Percentiles rank a stretch among this genome's conserved stretches.
phyloP scores from a whole-genome alignment of 2,329 filamentous ascomycete species.

The Drechslerella coelobrocha region DNA sequence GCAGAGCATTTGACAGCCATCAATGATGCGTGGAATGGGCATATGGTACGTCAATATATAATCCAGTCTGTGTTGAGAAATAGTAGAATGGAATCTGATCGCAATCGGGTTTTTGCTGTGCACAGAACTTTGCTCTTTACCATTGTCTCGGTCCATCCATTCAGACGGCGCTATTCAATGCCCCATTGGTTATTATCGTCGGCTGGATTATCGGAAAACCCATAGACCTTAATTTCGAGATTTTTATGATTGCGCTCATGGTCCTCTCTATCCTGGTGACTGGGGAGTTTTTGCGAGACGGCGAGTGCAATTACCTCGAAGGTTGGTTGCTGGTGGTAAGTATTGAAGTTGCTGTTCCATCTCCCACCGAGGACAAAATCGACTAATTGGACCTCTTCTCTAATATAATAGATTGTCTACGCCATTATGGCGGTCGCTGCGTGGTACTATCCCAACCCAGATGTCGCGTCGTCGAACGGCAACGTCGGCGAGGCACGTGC shows the following conservation, averaged over 20 bases:
- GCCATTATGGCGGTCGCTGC: slow-evolving; percentile 68
- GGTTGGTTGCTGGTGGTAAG: slow-evolving; percentile 76
- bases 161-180: slow-evolving; percentile 88
- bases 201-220: slow-evolving; percentile 75
- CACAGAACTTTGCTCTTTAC: slow-evolving; percentile 81
- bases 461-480: slow-evolving; percentile 43
- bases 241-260: slow-evolving; percentile 82
- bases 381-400: too few species aligned
- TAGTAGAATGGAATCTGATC: slow-evolving; percentile 40
- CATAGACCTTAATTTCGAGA: slow-evolving; percentile 83
- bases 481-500: not conserved
- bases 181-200: slow-evolving; percentile 80
- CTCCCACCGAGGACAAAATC: slow-evolving; percentile 61
- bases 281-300: slow-evolving; percentile 83
- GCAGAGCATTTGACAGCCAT: slow-evolving; percentile 84
- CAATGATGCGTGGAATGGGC: slow-evolving; percentile 82
- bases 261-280: slow-evolving; percentile 85
- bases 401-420: slow-evolving; percentile 71
- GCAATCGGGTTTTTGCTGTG: not conserved
- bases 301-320: slow-evolving; percentile 90
- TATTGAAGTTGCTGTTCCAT: not conserved
- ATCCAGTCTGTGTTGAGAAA: slow-evolving; percentile 37
- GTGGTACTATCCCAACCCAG: slow-evolving; percentile 65
- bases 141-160: slow-evolving; percentile 87
- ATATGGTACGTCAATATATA: slow-evolving; percentile 57